phyloP scores from a whole-genome alignment of 257 asterid genomes.

The Ehretia macrophylla region DNA sequence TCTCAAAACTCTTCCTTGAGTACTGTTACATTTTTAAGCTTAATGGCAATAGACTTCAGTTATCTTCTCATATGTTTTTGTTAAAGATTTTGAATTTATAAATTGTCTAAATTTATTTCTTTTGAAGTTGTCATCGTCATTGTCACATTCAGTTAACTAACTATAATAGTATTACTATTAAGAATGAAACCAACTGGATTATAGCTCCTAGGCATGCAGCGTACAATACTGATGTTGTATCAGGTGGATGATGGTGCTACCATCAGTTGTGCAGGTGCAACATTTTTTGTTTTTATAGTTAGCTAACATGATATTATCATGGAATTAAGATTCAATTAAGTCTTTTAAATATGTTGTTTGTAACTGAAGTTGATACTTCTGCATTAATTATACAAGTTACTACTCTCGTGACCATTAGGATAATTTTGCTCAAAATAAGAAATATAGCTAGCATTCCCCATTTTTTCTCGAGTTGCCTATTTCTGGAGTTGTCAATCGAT shows the following conservation, averaged over 20 bases:
- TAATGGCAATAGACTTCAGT: not conserved
- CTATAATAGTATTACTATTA: not conserved
- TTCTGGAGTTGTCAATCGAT: no score
- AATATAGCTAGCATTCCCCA: no score
- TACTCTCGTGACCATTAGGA: no score
- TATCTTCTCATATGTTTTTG: not conserved
- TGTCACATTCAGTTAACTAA: not conserved
- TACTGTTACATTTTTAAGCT: not conserved
- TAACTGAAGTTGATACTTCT: no score
- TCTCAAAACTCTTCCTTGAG: conserved; percentile 4
- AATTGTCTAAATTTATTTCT: not conserved
- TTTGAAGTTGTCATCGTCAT: not conserved
- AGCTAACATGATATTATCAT: no score
- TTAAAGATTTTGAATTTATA: not conserved
- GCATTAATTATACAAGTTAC: no score
- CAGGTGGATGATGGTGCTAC: not conserved
- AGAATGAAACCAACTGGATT: not conserved
- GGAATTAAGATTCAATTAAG: no score
- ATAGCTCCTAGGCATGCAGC: not conserved
- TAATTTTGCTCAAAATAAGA: no score
- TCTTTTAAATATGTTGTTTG: no score
- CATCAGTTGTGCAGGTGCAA: not conserved
- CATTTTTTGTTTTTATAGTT: not conserved
- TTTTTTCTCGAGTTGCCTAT: no score
- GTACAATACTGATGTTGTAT: not conserved